Base-by-base conservation (phyloP, 768 basidiomycete genomes). In the Cyclocybe aegerita region DNA sequence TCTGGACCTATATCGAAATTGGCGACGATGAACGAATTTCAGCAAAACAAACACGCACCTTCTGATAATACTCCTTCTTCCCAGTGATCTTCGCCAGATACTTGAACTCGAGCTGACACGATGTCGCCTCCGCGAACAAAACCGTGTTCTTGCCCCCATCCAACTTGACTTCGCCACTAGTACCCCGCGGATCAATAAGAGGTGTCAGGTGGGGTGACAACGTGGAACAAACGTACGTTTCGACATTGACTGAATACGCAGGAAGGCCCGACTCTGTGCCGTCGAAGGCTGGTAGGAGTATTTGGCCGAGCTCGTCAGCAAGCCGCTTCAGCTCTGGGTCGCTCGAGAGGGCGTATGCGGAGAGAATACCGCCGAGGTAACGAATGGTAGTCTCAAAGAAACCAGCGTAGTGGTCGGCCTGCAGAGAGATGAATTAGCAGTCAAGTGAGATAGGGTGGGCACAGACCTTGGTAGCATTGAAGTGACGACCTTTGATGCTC, bases 331-430 rank as follows among this genome's bases (percentile, higher is more conserved):
- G 74, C 4, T 85, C 65, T 0, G 73, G 66, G 35, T 89, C 81
- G 0, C 73, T 72, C 0, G 88, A 86, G 2, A 93, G 74, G n/a
- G 89, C 82, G 62, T 90, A 85, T 0, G 88, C 86, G 11, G 84
- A 86, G 2, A 92, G 74, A 0, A 91, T 67, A 1, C 91, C 90
- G 3, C 91, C 91, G 2, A 94, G 70, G 53, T 78, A 75, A 7
- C 90, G 82, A 49, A 93, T 93, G 16, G 84, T 83, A 0, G 88
- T 91, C 70, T 92, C 85, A 52, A 85, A 86, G 64, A 86, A 85
- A 0, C 79, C 79, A 8, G 72, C 78, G 50, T 61, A 71, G 11
- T 53, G 46, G 23, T 56, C 34, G 65, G 74, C 54, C 52, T 54
- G 41, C 37, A 14, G 48, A 34, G 12, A 17, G 39, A 29, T 17